Conservation (phyloP, 495 filamentous ascomycete genomes). For the Pseudomonodictys pantanalensis region DNA sequence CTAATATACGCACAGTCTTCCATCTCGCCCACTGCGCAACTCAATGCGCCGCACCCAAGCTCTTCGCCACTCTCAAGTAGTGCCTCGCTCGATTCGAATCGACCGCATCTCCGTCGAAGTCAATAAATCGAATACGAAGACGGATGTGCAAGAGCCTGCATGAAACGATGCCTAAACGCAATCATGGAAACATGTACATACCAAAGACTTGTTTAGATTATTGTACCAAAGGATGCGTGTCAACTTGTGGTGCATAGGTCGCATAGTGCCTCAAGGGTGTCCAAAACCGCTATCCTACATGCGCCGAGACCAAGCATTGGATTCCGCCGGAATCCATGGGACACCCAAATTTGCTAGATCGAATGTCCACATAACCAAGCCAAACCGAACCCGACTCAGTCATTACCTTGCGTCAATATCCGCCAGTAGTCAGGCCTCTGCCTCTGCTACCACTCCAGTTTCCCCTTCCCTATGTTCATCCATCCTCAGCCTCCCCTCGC, state of each 20-base stretch:
- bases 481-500: conserved; percentile 57
- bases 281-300: too few species aligned
- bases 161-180: neutral
- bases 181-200: conserved; percentile 24
- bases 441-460: neutral
- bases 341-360: too few species aligned
- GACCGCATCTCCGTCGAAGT: neutral
- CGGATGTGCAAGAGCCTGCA: neutral
- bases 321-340: too few species aligned
- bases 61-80: conserved; percentile 87
- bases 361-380: too few species aligned
- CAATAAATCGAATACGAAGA: neutral
- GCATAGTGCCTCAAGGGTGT: too few species aligned
- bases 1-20: conserved; percentile 69
- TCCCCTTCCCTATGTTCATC: conserved; percentile 41
- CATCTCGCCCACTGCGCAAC: conserved; percentile 93
- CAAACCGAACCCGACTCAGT: too few species aligned
- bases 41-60: conserved; percentile 90
- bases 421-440: conserved; percentile 1
- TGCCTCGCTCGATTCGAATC: neutral
- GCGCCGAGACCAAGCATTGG: too few species aligned
- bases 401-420: neutral
- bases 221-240: too few species aligned
- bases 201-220: conserved; percentile 29
- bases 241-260: too few species aligned